phyloP scores from a whole-genome alignment of 805 yeast genomes.

The Metschnikowia shivogae region DNA sequence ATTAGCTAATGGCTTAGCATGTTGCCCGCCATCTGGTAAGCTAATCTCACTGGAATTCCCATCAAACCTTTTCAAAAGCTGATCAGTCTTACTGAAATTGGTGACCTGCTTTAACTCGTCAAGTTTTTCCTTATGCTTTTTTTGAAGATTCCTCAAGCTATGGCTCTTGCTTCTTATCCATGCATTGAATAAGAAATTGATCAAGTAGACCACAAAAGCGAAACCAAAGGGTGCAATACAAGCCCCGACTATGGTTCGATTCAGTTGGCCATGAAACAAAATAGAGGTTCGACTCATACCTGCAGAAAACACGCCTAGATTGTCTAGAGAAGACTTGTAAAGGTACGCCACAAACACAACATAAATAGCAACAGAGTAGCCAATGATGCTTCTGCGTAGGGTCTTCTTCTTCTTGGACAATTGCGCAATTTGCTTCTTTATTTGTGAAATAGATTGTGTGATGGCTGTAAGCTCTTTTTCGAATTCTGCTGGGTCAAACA shows the following conservation, averaged over 20 bases:
- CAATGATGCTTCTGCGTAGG: slow-evolving; percentile 16
- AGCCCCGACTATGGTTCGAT: slow-evolving; percentile 16
- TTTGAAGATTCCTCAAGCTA: slow-evolving; percentile 28
- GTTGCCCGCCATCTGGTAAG: slow-evolving; percentile 1
- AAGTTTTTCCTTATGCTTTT: slow-evolving; percentile 49
- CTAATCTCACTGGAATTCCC: slow-evolving; percentile 2
- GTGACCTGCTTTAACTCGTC: slow-evolving; percentile 69
- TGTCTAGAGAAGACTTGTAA: slow-evolving; percentile 15
- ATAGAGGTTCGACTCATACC: slow-evolving; percentile 20
- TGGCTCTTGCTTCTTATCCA: slow-evolving; percentile 22
- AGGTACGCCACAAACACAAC: slow-evolving; percentile 19
- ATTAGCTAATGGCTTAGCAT: not conserved
- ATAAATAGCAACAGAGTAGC: slow-evolving; percentile 21
- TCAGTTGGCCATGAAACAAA: slow-evolving; percentile 26
- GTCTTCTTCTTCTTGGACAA: slow-evolving; percentile 16
- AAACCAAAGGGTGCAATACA: slow-evolving; percentile 23
- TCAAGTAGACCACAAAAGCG: slow-evolving; percentile 16
- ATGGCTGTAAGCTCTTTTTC: slow-evolving; percentile 41
- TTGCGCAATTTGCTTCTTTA: slow-evolving; percentile 21
- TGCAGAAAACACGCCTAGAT: slow-evolving; percentile 10
- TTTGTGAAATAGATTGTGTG: slow-evolving; percentile 30
- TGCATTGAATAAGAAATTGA: slow-evolving; percentile 17
- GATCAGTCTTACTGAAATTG: slow-evolving; percentile 70
- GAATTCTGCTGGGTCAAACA: slow-evolving; percentile 40
- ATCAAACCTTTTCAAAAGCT: slow-evolving; percentile 59